phyloP scores from a whole-genome alignment of 257 asterid species.

The Solanum arcanum region DNA sequence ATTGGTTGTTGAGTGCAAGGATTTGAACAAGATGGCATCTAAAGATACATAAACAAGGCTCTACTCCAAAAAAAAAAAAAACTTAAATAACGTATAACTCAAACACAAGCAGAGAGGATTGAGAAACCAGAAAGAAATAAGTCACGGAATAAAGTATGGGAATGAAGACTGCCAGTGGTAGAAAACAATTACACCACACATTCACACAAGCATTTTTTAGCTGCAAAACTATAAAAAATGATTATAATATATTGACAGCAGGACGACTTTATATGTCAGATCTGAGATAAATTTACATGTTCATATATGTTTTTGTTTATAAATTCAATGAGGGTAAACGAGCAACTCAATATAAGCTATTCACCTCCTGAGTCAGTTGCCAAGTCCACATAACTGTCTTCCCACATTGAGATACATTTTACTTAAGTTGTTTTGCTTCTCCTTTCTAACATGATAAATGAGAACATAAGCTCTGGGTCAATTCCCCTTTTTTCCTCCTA shows the following conservation, averaged over 20 bases:
- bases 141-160: background rate
- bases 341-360: background rate
- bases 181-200: background rate
- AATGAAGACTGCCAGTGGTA: background rate
- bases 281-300: background rate
- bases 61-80: background rate
- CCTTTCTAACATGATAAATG: background rate
- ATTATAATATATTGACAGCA: background rate
- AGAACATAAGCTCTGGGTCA: background rate
- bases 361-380: background rate
- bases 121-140: background rate
- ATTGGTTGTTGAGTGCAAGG: background rate
- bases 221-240: background rate
- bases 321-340: background rate
- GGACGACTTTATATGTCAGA: background rate
- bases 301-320: background rate
- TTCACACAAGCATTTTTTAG: background rate
- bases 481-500: background rate
- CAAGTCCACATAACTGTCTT: background rate
- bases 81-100: background rate
- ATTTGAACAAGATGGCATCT: background rate
- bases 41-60: background rate
- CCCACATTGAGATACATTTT: background rate
- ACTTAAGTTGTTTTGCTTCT: background rate
- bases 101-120: background rate